These are phyloP conservation scores for Cephaloascus fragrans DNA, from an alignment of 805 yeast genomes.

Conservation along the genomic window DNA sequence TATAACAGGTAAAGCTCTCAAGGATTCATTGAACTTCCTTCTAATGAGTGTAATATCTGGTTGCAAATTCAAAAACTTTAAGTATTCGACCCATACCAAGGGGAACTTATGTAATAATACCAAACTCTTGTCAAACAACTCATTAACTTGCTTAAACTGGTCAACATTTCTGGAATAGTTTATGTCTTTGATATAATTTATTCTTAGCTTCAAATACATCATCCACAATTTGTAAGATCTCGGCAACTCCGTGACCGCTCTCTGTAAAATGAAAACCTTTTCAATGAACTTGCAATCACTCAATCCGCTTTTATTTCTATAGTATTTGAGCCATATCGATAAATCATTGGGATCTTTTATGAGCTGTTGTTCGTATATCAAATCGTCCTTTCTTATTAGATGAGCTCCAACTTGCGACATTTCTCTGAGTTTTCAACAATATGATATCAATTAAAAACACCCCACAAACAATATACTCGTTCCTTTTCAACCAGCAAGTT, in stretches of 20 bases:
- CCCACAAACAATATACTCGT: no score
- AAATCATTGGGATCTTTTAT: conserved; percentile 20
- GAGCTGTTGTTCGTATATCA: conserved; percentile 24
- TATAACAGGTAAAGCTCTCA: conserved; percentile 35
- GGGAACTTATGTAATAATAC: conserved; percentile 33
- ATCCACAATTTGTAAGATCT: conserved; percentile 49
- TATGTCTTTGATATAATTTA: conserved; percentile 14
- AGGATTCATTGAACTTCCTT: conserved; percentile 36
- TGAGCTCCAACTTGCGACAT: not conserved
- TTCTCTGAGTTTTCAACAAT: no score
- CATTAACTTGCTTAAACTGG: conserved; percentile 25
- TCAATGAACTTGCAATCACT: conserved; percentile 13
- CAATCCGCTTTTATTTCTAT: conserved; percentile 18
- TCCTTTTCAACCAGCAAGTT: no score
- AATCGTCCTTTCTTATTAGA: conserved; percentile 14
- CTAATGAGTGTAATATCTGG: conserved; percentile 27
- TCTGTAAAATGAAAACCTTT: conserved; percentile 35
- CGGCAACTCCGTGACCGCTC: conserved; percentile 38
- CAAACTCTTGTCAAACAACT: conserved; percentile 38
- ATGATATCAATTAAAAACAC: no score
- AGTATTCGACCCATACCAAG: conserved; percentile 41
- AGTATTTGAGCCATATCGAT: conserved; percentile 37
- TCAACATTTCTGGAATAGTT: conserved; percentile 15
- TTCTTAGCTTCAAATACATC: conserved; percentile 32
- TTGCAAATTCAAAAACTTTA: conserved; percentile 28